phyloP scores from a whole-genome alignment of 2,329 filamentous ascomycete species.

The Knufia fluminis region DNA sequence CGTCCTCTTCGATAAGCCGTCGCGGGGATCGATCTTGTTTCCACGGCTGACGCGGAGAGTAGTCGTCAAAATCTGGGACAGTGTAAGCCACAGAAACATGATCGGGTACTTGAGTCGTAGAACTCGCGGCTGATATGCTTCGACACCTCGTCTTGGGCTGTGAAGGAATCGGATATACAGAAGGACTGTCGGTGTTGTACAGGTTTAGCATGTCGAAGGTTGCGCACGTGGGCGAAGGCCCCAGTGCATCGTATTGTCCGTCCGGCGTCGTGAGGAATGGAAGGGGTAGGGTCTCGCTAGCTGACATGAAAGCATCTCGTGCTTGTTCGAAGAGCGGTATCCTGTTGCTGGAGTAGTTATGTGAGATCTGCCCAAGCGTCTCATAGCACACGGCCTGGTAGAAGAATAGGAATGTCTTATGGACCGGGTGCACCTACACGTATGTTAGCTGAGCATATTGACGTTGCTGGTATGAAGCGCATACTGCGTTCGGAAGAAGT shows the following conservation, averaged over 20 bases:
- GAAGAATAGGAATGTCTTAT: slow-evolving; percentile 20
- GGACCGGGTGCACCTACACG: slow-evolving; percentile 18
- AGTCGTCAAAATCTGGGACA: neutral
- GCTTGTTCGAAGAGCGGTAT: slow-evolving; percentile 17
- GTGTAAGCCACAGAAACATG: neutral
- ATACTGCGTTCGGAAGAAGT: neutral
- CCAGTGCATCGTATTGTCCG: slow-evolving; percentile 10
- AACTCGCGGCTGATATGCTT: neutral
- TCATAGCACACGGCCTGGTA: slow-evolving; percentile 22
- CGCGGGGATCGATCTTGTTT: neutral
- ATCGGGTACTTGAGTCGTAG: neutral
- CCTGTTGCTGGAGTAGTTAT: slow-evolving; percentile 21
- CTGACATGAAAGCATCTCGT: slow-evolving; percentile 15
- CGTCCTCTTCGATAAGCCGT: neutral
- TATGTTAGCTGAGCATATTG: neutral
- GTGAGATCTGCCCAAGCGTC: slow-evolving; percentile 19
- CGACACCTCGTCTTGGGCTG: neutral
- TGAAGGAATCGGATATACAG: neutral
- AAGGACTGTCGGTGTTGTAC: neutral
- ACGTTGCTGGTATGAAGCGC: neutral
- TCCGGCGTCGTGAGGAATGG: slow-evolving; percentile 10
- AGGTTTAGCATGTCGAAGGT: slow-evolving; percentile 1
- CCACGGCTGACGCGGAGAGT: slow-evolving; percentile 7
- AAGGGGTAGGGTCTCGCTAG: slow-evolving; percentile 15
- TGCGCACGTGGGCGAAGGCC: neutral